Base-by-base conservation (phyloP, 306 rosid species). In the Ziziphus jujuba region DNA sequence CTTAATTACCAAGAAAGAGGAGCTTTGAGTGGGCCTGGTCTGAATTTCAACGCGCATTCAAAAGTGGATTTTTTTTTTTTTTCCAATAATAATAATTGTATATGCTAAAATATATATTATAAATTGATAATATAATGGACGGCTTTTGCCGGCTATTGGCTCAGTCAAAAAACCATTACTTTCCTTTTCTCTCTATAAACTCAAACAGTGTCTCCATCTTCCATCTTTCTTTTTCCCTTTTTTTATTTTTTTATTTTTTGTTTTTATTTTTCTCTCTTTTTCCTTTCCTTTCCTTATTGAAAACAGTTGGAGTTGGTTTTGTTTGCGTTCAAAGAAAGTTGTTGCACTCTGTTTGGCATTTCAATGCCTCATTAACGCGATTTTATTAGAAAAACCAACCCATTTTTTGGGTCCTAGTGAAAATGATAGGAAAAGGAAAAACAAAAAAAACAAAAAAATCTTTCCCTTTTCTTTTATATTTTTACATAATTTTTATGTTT, bases 21-120 rank as follows among this genome's bases (percentile, higher is more conserved):
- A 53, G 23, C 51, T 56, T 71, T 50, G 53, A n/a, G 54, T 67
- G 35, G 35, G 52, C 47, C 38, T 54, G 64, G 77, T 61, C 67
- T 71, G 84, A 81, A 80, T 52, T 84, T 78, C 80, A 82, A 89
- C 91, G 96, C 93, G 98, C 75, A 85, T 86, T 81, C 68, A 76
- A 77, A 76, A 48, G 77, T 23, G 49, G 44, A 64, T 38, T 65
- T 48, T 35, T 36, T 35, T 23, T 48, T 25, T 60, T 55, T 65
- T 59, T 14, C 25, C 59, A 59, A 51, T 40, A 12, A 25, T 45
- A 24, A 20, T 34, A 20, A 19, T 20, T 7, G 3, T 15, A 51
- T 13, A 16, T 49, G 0, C 13, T n/a, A 45, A 8, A 31, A 59
- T 67, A 8, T 56, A 19, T 48, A 10, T 25, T 23, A 33, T 12